Evolutionary conservation across 148 eudicot species (phyloP), one percentile per base, ranked within the genome.

Genomic region (Tetragonia tetragonoides): DNA sequence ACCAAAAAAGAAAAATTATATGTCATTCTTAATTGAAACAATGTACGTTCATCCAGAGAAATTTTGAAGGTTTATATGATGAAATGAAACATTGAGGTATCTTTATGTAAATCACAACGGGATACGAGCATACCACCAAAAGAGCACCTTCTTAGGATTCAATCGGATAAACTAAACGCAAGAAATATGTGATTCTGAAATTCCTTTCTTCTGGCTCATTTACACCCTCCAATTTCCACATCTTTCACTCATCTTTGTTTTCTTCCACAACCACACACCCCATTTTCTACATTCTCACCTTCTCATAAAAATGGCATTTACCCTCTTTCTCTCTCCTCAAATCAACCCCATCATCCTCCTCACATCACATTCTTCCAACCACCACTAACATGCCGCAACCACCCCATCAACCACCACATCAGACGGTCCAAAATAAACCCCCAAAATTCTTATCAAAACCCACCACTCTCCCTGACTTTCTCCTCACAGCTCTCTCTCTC

Each of bases 401-500:
- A 3, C 83, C 74, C 3, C 76, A 66, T 3, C 81, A 85, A 28
- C 74, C 80, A 68, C 80, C 74, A 21, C 78, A 78, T 34, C 74
- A 79, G 59, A 83, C 72, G 34, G 34, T 28, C 34, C 34, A 28
- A 28, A 28, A 28, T 28, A 28, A 28, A 65, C 79, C 81, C 49
- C 20, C 57, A 21, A 38, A 57, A 24, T 41, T 9, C 74, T 47
- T 68, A 16, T 18, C 78, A 0, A 86, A 82, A 53, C 68, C 88
- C 51, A 66, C 87, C 4, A 80, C 88, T 6, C 70, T 92, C 77
- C 89, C 95, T 4, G 92, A 95, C 59, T 86, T 89, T 73, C 74
- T 95, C 82, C 82, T 95, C 84, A 83, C 95, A 10, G 89, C 90
- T 18, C 82, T 95, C 81, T 92, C 97, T 17, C 82, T 60, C 53